Percentiles rank a stretch among this genome's conserved stretches.
These are phyloP conservation scores for Cucurbita maxima DNA, from an alignment of 306 rosid genomes.

Conservation along the genomic window DNA sequence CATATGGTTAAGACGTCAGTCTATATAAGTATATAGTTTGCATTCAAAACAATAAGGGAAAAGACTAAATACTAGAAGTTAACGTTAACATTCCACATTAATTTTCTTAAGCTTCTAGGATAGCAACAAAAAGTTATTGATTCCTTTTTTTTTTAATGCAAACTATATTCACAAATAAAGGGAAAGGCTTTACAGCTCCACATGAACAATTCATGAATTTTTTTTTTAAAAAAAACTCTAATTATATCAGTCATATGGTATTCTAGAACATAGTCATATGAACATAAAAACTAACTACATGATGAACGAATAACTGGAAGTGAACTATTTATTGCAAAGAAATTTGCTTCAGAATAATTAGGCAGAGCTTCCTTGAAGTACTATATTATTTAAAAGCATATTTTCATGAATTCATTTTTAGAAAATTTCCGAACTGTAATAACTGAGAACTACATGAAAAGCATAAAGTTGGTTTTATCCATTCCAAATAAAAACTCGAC, in stretches of 20 bases:
- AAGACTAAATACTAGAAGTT: background rate
- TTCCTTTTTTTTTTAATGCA: background rate
- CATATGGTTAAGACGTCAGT: background rate
- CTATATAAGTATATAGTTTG: background rate
- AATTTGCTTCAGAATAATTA: background rate
- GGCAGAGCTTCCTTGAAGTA: background rate
- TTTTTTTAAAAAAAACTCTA: background rate
- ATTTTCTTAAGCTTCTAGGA: background rate
- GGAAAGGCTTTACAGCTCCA: background rate
- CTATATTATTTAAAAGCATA: background rate
- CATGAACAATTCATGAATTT: background rate
- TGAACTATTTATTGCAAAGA: background rate
- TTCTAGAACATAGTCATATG: background rate
- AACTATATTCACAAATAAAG: background rate
- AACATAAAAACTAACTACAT: background rate
- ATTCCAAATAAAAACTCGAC: background rate
- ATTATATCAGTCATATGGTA: background rate
- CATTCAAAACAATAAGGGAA: background rate
- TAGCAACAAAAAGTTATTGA: background rate
- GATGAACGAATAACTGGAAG: background rate
- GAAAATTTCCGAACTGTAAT: background rate
- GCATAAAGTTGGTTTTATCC: background rate
- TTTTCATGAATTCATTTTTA: background rate
- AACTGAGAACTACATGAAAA: background rate
- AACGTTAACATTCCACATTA: background rate